phyloP scores from a whole-genome alignment of 2,329 filamentous ascomycete species.

The Gnomoniopsis smithogilvyi region DNA sequence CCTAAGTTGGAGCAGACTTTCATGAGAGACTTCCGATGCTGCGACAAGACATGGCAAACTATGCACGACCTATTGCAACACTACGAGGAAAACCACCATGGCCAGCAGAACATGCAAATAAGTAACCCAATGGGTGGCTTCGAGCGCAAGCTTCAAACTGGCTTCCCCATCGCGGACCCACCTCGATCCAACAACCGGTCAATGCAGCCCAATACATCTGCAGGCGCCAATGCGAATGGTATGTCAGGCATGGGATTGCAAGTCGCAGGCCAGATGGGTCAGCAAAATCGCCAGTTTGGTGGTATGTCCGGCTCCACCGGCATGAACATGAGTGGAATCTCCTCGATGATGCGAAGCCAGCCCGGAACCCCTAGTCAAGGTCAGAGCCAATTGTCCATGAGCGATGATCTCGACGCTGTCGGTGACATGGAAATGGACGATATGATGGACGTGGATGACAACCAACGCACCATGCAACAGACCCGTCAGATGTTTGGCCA shows the following conservation, averaged over 20 bases:
- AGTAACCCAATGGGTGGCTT: slow-evolving; percentile 3
- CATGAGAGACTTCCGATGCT: slow-evolving; percentile 96
- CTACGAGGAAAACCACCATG: slow-evolving; percentile 90
- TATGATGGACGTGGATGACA: slow-evolving; percentile 61
- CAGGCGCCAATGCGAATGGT: slow-evolving; percentile 12
- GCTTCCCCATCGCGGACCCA: slow-evolving; percentile 11
- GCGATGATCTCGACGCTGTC: slow-evolving; percentile 75
- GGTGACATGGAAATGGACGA: slow-evolving; percentile 99
- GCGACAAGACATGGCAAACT: slow-evolving; percentile 82
- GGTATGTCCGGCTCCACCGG: slow-evolving; percentile 25
- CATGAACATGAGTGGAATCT: slow-evolving; percentile 31
- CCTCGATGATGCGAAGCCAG: slow-evolving; percentile 43
- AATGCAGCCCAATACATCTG: slow-evolving; percentile 13
- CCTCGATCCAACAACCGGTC: slow-evolving; percentile 13
- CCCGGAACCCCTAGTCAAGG: slow-evolving; percentile 21
- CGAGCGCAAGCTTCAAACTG: slow-evolving; percentile 1
- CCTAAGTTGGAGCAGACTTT: slow-evolving; percentile 97
- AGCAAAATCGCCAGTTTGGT: slow-evolving; percentile 25
- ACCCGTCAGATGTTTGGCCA: slow-evolving; percentile 67
- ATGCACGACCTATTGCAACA: slow-evolving; percentile 94
- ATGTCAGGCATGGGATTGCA: slow-evolving; percentile 18
- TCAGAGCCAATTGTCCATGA: slow-evolving; percentile 29
- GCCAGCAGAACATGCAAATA: slow-evolving; percentile 50
- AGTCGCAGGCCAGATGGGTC: slow-evolving; percentile 26
- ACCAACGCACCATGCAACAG: slow-evolving; percentile 64